A percentile compares a stretch with the other conserved stretches of the same genome.
Conservation (phyloP, 2,329 filamentous ascomycete genomes). For the Epichloe sp. region DNA sequence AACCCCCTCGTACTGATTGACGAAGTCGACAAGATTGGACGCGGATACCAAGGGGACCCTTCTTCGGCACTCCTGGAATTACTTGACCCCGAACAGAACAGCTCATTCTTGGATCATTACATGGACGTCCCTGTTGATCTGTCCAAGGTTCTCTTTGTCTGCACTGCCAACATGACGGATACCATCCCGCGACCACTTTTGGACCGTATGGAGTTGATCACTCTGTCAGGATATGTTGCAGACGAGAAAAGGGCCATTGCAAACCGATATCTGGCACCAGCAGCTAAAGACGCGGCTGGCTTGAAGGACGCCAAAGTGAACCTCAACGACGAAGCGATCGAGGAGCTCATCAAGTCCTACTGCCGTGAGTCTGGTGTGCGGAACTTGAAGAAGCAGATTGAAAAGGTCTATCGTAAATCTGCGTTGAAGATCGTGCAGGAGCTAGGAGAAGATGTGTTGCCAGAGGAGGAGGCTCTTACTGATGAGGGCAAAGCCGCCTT, state of each 20-base stretch:
- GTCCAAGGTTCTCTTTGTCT: slow-evolving; percentile 95
- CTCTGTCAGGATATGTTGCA: slow-evolving; percentile 88
- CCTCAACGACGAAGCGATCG: slow-evolving; percentile 76
- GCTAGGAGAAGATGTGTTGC: slow-evolving; percentile 69
- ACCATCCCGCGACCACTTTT: slow-evolving; percentile 89
- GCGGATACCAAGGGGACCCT: slow-evolving; percentile 91
- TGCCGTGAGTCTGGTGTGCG: slow-evolving; percentile 94
- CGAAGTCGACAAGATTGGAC: slow-evolving; percentile 95
- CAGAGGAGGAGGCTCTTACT: slow-evolving; percentile 71
- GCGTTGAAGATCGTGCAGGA: slow-evolving; percentile 96
- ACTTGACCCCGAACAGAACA: slow-evolving; percentile 94
- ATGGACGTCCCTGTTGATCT: slow-evolving; percentile 96
- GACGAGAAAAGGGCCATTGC: slow-evolving; percentile 99
- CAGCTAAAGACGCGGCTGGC: slow-evolving; percentile 87
- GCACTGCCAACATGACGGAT: slow-evolving; percentile 97
- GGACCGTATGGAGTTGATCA: slow-evolving; percentile 96
- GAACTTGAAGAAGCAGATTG: slow-evolving; percentile 98
- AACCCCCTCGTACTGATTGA: slow-evolving; percentile 91
- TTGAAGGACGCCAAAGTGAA: slow-evolving; percentile 82
- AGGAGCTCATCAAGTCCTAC: slow-evolving; percentile 97
- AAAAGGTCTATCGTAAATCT: slow-evolving; percentile 96
- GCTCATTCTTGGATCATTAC: slow-evolving; percentile 94
- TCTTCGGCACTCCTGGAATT: slow-evolving; percentile 87
- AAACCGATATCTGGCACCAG: slow-evolving; percentile 79
- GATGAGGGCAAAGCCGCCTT: slow-evolving; percentile 72